phyloP scores from a whole-genome alignment of 2,329 filamentous ascomycete species.

The Colletotrichum sp. region DNA sequence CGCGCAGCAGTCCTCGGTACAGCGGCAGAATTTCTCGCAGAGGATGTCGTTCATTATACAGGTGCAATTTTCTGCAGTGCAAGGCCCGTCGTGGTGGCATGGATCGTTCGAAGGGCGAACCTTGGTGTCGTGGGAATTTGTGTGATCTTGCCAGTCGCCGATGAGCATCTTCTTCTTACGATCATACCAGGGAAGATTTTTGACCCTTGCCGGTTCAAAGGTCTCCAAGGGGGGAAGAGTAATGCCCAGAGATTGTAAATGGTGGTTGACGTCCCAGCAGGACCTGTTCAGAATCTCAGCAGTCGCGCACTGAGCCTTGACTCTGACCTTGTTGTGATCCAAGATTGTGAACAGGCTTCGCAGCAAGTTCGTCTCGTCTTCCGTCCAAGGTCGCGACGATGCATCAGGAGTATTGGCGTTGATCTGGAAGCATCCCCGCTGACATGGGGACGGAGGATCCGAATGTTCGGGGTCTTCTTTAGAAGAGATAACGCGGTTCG shows the following conservation, averaged over 20 bases:
- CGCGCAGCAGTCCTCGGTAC: slow-evolving; percentile 62
- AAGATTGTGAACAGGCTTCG: slow-evolving; percentile 51
- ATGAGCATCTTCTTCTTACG: slow-evolving; percentile 58
- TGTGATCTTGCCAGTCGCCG: slow-evolving; percentile 61
- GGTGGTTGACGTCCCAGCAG: slow-evolving; percentile 57
- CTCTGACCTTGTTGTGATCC: slow-evolving; percentile 43
- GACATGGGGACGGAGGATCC: slow-evolving; percentile 33
- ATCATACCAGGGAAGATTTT: slow-evolving; percentile 60
- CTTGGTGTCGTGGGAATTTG: slow-evolving; percentile 59
- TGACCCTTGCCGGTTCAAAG: slow-evolving; percentile 39
- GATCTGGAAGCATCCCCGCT: slow-evolving; percentile 48
- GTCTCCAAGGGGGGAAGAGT: slow-evolving; percentile 29
- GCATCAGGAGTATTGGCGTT: not conserved
- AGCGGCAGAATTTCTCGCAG: slow-evolving; percentile 77
- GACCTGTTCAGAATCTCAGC: slow-evolving; percentile 54
- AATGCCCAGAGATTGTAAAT: slow-evolving; percentile 45
- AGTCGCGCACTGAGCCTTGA: slow-evolving; percentile 52
- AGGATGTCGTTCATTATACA: slow-evolving; percentile 67
- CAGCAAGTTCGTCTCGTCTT: slow-evolving; percentile 54
- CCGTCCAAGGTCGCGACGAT: slow-evolving; percentile 44
- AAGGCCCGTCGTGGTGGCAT: slow-evolving; percentile 74
- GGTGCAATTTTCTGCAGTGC: slow-evolving; percentile 62
- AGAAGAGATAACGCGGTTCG: slow-evolving; percentile 12
- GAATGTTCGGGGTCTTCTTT: not conserved
- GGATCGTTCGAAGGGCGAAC: slow-evolving; percentile 64